A percentile compares a stretch with the other conserved stretches of the same genome.
phyloP scores from a whole-genome alignment of 331 rosid genomes.

The Saraca asoca region DNA sequence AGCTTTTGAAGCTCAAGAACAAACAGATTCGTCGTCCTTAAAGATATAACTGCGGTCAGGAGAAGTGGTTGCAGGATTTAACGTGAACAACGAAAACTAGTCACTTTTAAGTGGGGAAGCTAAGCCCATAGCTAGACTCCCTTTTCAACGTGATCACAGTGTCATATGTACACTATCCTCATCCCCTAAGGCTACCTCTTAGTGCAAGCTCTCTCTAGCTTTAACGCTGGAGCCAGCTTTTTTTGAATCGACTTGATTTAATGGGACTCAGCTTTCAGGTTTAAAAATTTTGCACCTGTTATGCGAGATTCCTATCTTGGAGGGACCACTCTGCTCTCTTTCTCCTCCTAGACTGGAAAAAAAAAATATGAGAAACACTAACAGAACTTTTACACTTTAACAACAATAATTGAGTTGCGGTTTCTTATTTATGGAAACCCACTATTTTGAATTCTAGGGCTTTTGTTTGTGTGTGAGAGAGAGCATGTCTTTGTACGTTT shows the following conservation, averaged over 20 bases:
- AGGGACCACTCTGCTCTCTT: conserved; percentile 43
- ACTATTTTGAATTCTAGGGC: not conserved
- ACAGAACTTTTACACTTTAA: conserved; percentile 40
- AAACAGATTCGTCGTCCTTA: not conserved
- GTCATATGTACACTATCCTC: conserved; percentile 10
- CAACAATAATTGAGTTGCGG: conserved; percentile 46
- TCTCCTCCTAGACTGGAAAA: not conserved
- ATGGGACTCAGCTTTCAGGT: conserved; percentile 21
- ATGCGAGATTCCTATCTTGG: conserved; percentile 24
- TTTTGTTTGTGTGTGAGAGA: not conserved
- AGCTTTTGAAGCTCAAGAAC: not conserved
- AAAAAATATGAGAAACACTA: conserved; percentile 32
- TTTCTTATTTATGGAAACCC: conserved; percentile 14
- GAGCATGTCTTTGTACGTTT: too few relatives aligned
- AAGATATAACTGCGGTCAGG: not conserved
- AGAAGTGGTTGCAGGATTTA: not conserved
- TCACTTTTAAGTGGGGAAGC: not conserved
- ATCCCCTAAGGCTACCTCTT: conserved; percentile 6
- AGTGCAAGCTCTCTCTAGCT: conserved; percentile 3
- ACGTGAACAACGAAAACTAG: too few relatives aligned
- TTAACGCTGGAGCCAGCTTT: not conserved
- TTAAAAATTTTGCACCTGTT: conserved; percentile 25
- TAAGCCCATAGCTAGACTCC: not conserved
- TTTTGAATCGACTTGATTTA: conserved; percentile 19
- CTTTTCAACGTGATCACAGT: conserved; percentile 23